Conservation (phyloP, 768 basidiomycete species). For the Pholiota conissans region DNA sequence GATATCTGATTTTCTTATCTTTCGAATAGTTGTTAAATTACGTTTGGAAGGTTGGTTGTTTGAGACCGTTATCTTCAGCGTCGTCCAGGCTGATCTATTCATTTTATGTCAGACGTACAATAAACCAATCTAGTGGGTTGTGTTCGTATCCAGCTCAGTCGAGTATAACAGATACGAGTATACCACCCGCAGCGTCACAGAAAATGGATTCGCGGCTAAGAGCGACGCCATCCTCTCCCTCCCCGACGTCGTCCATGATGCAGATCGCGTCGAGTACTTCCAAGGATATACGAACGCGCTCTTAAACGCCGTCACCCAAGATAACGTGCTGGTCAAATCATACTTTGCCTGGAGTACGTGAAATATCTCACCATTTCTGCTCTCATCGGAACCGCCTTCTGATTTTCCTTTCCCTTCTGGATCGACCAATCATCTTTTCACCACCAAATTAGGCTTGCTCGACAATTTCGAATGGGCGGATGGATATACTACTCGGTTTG, state of each 20-base stretch:
- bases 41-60: conserved; percentile 53
- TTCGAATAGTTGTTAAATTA: conserved; percentile 54
- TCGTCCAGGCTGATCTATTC: background rate
- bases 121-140: conserved; percentile 54
- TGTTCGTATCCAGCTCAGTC: background rate
- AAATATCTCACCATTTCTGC: background rate
- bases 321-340: conserved; percentile 56
- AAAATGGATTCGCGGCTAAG: conserved; percentile 70
- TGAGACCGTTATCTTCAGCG: background rate
- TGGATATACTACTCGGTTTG: conserved; percentile 66
- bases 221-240: conserved; percentile 49
- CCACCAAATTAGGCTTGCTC: conserved; percentile 44
- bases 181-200: conserved; percentile 48
- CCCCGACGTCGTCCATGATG: conserved; percentile 50
- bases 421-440: too few relatives aligned
- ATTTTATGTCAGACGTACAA: conserved; percentile 28
- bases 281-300: conserved; percentile 52
- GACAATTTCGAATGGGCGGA: conserved; percentile 79
- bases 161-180: background rate
- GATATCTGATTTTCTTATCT: background rate
- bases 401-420: too few relatives aligned
- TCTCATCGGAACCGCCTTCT: too few relatives aligned
- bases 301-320: conserved; percentile 51
- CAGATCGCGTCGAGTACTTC: conserved; percentile 65
- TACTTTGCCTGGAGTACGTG: conserved; percentile 69